phyloP scores from a whole-genome alignment of 306 rosid genomes.

The Adenanthera pavonina region DNA sequence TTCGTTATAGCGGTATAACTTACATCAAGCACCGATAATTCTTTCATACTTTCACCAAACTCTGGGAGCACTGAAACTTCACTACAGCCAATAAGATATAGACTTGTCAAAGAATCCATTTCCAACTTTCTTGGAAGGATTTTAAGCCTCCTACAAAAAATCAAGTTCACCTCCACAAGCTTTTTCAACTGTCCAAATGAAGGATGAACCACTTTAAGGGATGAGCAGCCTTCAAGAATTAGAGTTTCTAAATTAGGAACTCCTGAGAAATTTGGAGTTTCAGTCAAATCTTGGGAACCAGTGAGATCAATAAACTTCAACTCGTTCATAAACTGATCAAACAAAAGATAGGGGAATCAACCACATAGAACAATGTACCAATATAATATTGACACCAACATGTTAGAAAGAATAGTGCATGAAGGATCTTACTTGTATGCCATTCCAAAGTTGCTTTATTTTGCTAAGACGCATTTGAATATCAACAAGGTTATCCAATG shows the following conservation, averaged over 20 bases:
- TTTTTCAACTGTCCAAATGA: slow-evolving; percentile 1
- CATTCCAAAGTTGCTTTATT: background rate
- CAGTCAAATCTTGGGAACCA: background rate
- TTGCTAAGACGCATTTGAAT: background rate
- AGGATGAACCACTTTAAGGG: background rate
- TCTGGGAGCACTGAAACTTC: background rate
- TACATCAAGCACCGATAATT: background rate
- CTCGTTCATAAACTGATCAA: background rate
- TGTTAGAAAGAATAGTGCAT: background rate
- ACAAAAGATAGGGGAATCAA: background rate
- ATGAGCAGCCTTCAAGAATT: background rate
- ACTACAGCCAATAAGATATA: background rate
- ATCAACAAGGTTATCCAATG: background rate
- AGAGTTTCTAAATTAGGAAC: background rate
- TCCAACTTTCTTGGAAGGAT: slow-evolving; percentile 1
- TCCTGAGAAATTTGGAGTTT: background rate
- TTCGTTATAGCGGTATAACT: background rate
- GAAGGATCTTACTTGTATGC: background rate
- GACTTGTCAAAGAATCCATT: background rate
- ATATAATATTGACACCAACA: too few species aligned
- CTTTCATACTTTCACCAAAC: slow-evolving; percentile 2
- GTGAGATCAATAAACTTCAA: background rate
- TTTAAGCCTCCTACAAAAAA: background rate
- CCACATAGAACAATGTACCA: too few species aligned
- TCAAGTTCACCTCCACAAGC: background rate